A percentile compares a stretch with the other conserved stretches of the same genome.
These are phyloP conservation scores for Candida lessepsii DNA, from an alignment of 805 yeast genomes.

Conservation along the genomic window DNA sequence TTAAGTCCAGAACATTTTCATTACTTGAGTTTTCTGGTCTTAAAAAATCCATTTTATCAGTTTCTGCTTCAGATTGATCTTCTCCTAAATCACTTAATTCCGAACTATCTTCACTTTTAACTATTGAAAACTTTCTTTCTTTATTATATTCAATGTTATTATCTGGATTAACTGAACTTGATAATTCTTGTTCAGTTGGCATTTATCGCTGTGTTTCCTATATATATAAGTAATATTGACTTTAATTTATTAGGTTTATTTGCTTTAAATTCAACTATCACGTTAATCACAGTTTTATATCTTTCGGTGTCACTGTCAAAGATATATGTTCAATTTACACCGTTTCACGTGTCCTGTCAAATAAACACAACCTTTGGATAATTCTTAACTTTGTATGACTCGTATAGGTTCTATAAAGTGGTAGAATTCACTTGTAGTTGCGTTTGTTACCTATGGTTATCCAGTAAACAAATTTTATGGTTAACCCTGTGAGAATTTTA, in stretches of 20 bases:
- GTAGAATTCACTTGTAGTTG: too few relatives aligned
- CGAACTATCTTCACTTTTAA: slow-evolving; percentile 31
- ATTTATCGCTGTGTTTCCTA: slow-evolving; percentile 1
- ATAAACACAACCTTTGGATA: not conserved
- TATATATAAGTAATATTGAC: not conserved
- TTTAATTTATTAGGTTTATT: not conserved
- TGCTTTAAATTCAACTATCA: not conserved
- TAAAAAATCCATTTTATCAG: slow-evolving; percentile 74
- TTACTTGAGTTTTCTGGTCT: slow-evolving; percentile 28
- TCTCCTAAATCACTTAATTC: slow-evolving; percentile 55
- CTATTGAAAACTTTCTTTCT: slow-evolving; percentile 4
- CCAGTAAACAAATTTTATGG: slow-evolving; percentile 4
- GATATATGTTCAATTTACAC: not conserved
- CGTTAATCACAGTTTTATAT: not conserved
- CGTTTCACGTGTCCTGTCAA: not conserved
- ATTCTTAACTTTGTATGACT: too few relatives aligned
- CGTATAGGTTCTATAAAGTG: too few relatives aligned
- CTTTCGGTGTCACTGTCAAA: too few relatives aligned
- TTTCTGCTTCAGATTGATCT: slow-evolving; percentile 81
- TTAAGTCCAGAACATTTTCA: slow-evolving; percentile 33
- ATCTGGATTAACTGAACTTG: slow-evolving; percentile 1
- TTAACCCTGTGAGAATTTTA: slow-evolving; percentile 8
- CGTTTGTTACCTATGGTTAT: not conserved
- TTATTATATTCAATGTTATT: slow-evolving; percentile 2
- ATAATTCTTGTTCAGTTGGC: slow-evolving; percentile 5